Base-by-base conservation (phyloP, 2,329 filamentous ascomycete genomes). In the Capronia americana region DNA sequence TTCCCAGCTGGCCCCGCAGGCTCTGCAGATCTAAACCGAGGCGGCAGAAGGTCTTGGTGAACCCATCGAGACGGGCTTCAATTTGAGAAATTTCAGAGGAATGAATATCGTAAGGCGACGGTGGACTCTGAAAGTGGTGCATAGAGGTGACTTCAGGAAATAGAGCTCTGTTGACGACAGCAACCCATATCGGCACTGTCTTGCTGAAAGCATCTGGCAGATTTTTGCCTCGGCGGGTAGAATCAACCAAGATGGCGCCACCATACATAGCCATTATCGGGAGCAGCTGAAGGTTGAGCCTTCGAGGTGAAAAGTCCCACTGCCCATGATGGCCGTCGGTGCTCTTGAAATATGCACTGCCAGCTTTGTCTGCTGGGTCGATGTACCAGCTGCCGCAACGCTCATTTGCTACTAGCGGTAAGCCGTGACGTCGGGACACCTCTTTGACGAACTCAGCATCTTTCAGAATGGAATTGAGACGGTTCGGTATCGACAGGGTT, bases 381-480 rank as follows among this genome's bases (percentile, higher is more conserved):
- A 98, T 90, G 77, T 98, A 98, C 95, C 95, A 99, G 78, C 92
- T 94, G 0, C 95, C 95, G 77, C 95, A 98, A 66, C 95, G 87
- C 81, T 98, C 93, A 75, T 99, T 99, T 32, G 94, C 93, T 14
- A 98, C 83, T 1, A 98, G 82, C 0, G 93, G 92, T 1, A 94
- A 81, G 2, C 74, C 70, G 48, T 83, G 79, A 56, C 78, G 74
- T 14, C 77, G 72, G 20, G 79, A 86, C 0, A 92, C 88, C 7
- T 81, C 76, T 26, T 81, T 77, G 24, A 95, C 91, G 76, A 97
- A 98, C 1, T 77, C 77, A 8, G 92, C 89, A 77, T 98, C 95
- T 30, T 85, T 80, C 66, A 84, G 81, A 76, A 98, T 94, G 30
- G 92, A 97, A 32, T 82, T 80, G 12, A 99, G 87, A 17, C 94